phyloP scores from a whole-genome alignment of 345 rosid genomes.

The Corchorus olitorius region DNA sequence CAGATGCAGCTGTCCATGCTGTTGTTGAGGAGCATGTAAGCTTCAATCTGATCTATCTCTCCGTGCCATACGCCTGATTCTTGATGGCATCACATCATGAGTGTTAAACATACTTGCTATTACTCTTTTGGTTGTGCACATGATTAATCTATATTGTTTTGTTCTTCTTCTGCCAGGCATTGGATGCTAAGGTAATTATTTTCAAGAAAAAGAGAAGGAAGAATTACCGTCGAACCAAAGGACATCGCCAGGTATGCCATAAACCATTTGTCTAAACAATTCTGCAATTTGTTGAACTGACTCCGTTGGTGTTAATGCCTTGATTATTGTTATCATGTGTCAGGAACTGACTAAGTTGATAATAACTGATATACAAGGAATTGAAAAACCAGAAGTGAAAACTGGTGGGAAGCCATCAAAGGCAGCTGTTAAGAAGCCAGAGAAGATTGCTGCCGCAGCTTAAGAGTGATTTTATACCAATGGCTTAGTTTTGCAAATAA shows the following conservation, averaged over 20 bases:
- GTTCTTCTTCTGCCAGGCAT: slow-evolving; percentile 54
- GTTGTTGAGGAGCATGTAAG: slow-evolving; percentile 98
- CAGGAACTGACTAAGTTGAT: slow-evolving; percentile 96
- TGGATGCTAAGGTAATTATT: slow-evolving; percentile 92
- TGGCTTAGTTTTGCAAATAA: slow-evolving; percentile 8
- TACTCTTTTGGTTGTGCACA: not conserved
- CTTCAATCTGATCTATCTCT: slow-evolving; percentile 6
- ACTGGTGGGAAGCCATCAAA: slow-evolving; percentile 40
- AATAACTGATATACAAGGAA: slow-evolving; percentile 90
- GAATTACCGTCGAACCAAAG: slow-evolving; percentile 86
- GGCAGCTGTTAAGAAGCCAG: slow-evolving; percentile 42
- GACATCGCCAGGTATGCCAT: slow-evolving; percentile 79
- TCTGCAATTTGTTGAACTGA: not conserved
- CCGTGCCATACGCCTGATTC: not conserved
- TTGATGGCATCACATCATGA: too few relatives aligned
- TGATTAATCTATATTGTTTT: not conserved
- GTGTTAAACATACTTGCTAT: not conserved
- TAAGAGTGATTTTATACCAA: slow-evolving; percentile 32
- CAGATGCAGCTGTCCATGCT: slow-evolving; percentile 86
- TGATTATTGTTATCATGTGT: slow-evolving; percentile 18
- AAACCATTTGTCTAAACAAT: slow-evolving; percentile 13
- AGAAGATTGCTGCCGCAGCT: slow-evolving; percentile 59
- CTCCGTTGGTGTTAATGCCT: not conserved
- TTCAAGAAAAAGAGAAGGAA: slow-evolving; percentile 93
- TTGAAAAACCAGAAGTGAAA: slow-evolving; percentile 60